Percentiles rank a stretch among this genome's conserved stretches.
Evolutionary conservation across 23 red algal species (phyloP).

Genomic region (Gracilaria domingensis): DNA sequence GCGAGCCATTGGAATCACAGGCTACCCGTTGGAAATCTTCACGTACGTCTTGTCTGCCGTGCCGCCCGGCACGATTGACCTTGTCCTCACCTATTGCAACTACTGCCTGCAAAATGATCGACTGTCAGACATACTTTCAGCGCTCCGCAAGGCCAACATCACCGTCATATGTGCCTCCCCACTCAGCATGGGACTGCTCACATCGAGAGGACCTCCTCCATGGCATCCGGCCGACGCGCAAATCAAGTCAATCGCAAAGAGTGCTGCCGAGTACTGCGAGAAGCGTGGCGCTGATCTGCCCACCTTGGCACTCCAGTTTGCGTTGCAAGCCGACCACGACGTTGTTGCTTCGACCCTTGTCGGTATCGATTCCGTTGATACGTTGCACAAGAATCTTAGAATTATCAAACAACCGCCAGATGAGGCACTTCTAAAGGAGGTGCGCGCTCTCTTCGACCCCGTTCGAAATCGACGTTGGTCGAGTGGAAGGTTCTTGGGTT

Average conservation of each 20-base stretch:
- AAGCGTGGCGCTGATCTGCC: conserved; percentile 65
- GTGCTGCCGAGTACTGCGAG: conserved; percentile 60
- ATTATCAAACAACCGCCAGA: conserved; percentile 59
- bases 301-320: conserved; percentile 84
- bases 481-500: conserved; percentile 50
- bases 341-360: conserved; percentile 80
- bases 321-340: conserved; percentile 37
- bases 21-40: conserved; percentile 88
- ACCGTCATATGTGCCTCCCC: conserved; percentile 93
- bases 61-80: conserved; percentile 60
- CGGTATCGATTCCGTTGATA: conserved; percentile 89
- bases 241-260: conserved; percentile 57
- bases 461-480: conserved; percentile 86
- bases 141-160: conserved; percentile 55
- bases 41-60: conserved; percentile 64
- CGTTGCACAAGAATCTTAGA: conserved; percentile 75
- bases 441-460: conserved; percentile 75
- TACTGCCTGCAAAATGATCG: conserved; percentile 83
- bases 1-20: conserved; percentile 94
- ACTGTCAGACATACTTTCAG: conserved; percentile 39
- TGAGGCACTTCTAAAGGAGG: conserved; percentile 67
- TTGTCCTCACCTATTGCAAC: conserved; percentile 94
- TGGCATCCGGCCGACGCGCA: conserved; percentile 95
- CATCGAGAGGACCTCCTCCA: conserved; percentile 64
- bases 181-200: conserved; percentile 96